phyloP scores from a whole-genome alignment of 768 basidiomycete species.

The Hydnomerulius pinastri region DNA sequence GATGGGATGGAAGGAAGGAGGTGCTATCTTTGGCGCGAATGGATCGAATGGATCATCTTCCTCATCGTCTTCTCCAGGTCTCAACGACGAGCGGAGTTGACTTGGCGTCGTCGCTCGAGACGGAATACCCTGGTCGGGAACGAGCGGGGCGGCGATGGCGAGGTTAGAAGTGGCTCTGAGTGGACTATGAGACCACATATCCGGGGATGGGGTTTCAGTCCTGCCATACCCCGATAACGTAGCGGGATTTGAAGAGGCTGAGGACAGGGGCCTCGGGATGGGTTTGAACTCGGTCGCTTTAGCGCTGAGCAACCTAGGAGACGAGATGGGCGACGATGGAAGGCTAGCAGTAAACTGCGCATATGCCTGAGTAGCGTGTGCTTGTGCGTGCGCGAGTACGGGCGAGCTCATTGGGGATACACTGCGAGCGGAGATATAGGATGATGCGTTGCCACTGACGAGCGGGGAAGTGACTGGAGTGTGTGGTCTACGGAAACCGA shows the following conservation, averaged over 20 bases:
- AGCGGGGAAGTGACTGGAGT: conserved; percentile 79
- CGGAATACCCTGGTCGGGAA: conserved; percentile 62
- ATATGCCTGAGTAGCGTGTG: conserved; percentile 54
- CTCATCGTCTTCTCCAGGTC: conserved; percentile 61
- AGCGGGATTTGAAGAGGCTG: conserved; percentile 58
- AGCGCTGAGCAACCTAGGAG: conserved; percentile 83
- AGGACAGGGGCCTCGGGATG: conserved; percentile 76
- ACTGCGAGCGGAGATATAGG: conserved; percentile 58
- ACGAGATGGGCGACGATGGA: conserved; percentile 81
- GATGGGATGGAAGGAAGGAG: conserved; percentile 62
- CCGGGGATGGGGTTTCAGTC: conserved; percentile 84
- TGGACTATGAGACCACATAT: conserved; percentile 80
- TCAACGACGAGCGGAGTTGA: conserved; percentile 66
- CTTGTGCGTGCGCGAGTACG: conserved; percentile 56
- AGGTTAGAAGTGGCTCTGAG: conserved; percentile 78
- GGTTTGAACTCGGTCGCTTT: conserved; percentile 91
- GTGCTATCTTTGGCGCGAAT: conserved; percentile 48
- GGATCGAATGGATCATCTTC: conserved; percentile 89
- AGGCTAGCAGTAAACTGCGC: conserved; percentile 78
- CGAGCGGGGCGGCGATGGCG: conserved; percentile 87
- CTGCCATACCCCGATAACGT: conserved; percentile 48
- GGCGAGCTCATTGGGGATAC: conserved; percentile 68
- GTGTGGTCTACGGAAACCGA: conserved; percentile 76
- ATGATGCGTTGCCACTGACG: conserved; percentile 53
- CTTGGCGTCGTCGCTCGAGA: conserved; percentile 67